Base-by-base conservation (phyloP, 2,329 filamentous ascomycete species). In the Epichloe scottii region DNA sequence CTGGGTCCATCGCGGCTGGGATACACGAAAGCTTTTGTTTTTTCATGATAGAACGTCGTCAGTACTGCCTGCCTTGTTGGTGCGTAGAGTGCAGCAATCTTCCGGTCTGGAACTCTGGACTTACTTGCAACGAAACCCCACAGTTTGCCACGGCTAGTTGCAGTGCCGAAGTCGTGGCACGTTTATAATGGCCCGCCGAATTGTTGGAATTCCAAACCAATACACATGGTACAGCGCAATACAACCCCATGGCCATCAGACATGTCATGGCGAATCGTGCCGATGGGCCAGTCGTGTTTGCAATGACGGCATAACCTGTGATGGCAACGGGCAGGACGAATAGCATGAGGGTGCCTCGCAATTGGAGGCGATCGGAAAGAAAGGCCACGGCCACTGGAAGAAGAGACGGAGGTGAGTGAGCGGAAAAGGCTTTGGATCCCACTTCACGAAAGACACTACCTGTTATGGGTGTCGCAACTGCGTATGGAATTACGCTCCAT, bases 191-290 rank as follows among this genome's bases (percentile, higher is more conserved):
- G 0, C 78, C 81, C 0, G 81, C 80, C 0, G 76, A 81, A 60
- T 85, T 85, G 60, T 85, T 85, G 2, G 78, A 77, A 54, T 81
- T 77, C 81, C 82, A 85, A 1, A 76, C 81, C 10, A 85, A 66
- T 3, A 84, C 75, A 17, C 75, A 77, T 0, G 82, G 81, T 0
- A 84, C 79, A 41, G 76, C 78, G 44, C 73, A 71, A 60, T 84
- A 85, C 60, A 84, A 71, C 10, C 82, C 82, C 0, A 75, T 77
- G 0, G 81, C 78, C 79, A 84, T 83, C 50, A 85, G 67, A 58
- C 82, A 82, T 0, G 81, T 84, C 78, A 84, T 84, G 39, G 72
- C 80, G 57, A 84, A 85, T 48, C 79, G 76, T 4, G 77, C 70
- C 1, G 72, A 69, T 1, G 78, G 62, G 21, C 71, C 69, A 10